Evolutionary conservation across 306 rosid genomes (phyloP), one percentile per base, ranked within the genome.

Genomic region (Echinosophora koreensis): DNA sequence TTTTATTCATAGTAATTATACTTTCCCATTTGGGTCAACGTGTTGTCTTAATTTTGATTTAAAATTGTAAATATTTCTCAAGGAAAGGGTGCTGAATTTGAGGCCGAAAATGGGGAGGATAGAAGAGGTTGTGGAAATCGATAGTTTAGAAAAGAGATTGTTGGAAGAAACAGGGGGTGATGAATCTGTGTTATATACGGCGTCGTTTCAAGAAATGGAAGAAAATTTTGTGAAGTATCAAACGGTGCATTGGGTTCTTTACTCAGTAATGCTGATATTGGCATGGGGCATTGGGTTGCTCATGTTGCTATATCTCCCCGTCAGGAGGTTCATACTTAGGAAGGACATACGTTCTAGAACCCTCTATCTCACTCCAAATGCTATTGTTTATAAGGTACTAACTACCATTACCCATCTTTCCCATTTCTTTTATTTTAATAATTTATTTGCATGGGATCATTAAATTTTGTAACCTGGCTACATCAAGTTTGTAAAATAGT

Each of bases 251-350:
- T 95, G 97, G 98, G 86, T 92, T 52, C 87, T 95, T 11, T 92
- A 90, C 86, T 95, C 97, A 1, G 39, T 82, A 30, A 83, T 92
- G 74, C 69, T 95, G 65, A 56, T 95, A 18, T 67, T 95, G 66
- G 98, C 96, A 5, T 95, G 93, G 97, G 98, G 98, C 42, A 75
- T 95, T 71, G 98, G 97, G 0, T 16, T 95, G 11, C 81, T 95
- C 35, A 90, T 95, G 98, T 57, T 94, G 84, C 79, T 94, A 17
- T 92, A 94, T 86, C 57, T 92, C 6, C 97, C 97, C 0, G 73
- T 94, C 13, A 82, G 97, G 62, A 86, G 97, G 76, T 87, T 82
- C 70, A 77, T 92, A 69, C 87, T 92, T 12, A 81, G 91, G 50
- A 90, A 83, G 59, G 98, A 95, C 35, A 83, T 95, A 28, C 88